Conservation (phyloP, 805 yeast species). For the Komagataella kurtzmanii region DNA sequence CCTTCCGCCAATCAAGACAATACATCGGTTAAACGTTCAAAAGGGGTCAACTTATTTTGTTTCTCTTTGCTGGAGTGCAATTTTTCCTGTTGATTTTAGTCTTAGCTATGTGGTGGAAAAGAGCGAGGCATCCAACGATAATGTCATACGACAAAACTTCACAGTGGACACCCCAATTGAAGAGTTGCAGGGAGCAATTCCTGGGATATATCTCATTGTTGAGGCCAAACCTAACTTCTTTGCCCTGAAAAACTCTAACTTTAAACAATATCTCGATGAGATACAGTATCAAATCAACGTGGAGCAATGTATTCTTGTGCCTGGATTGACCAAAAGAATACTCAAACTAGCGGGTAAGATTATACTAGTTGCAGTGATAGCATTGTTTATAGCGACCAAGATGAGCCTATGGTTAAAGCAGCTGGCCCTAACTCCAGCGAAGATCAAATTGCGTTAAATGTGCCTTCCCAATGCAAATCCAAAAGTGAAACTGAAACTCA, state of each 20-base stretch:
- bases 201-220: not conserved
- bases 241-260: not conserved
- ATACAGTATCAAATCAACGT: not conserved
- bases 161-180: not conserved
- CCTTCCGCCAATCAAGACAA: not conserved
- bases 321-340: not conserved
- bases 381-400: not conserved
- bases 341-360: not conserved
- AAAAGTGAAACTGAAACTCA: not conserved
- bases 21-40: not conserved
- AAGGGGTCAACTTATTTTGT: not conserved
- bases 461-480: not conserved
- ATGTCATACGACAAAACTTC: not conserved
- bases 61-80: not conserved
- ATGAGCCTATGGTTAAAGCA: not conserved
- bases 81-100: not conserved
- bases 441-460: not conserved
- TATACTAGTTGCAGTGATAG: not conserved
- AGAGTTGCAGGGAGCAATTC: not conserved
- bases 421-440: not conserved
- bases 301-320: not conserved
- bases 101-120: not conserved
- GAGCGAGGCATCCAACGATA: not conserved
- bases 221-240: not conserved
- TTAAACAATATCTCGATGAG: not conserved